These are phyloP conservation scores for Craterostigma plantagineum DNA, from an alignment of 257 asterid genomes.

Conservation along the genomic window DNA sequence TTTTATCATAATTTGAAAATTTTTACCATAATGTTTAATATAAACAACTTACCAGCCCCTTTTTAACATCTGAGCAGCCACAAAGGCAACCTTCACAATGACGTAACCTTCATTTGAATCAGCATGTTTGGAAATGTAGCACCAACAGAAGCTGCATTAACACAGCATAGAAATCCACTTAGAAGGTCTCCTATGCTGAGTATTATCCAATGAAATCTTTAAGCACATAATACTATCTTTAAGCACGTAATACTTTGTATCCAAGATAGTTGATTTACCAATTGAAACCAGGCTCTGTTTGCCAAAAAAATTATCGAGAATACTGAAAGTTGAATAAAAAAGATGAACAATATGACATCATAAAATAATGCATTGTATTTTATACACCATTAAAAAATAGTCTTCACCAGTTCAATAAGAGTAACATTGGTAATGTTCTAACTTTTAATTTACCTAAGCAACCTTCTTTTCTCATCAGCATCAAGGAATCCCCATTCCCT, in stretches of 20 bases:
- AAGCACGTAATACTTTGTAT: no score
- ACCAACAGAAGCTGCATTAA: conserved; percentile 69
- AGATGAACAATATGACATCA: no score
- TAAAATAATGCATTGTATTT: not conserved
- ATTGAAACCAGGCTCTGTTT: no score
- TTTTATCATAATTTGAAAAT: no score
- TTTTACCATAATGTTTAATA: conserved; percentile 4
- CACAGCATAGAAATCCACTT: no score
- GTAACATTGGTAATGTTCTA: not conserved
- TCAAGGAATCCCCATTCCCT: conserved; percentile 85
- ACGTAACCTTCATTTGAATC: conserved; percentile 71
- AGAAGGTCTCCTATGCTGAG: no score
- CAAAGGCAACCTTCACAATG: conserved; percentile 64
- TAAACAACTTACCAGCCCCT: conserved; percentile 73
- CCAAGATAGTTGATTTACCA: no score
- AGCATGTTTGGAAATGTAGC: conserved; percentile 61
- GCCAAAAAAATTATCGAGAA: no score
- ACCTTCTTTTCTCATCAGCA: conserved; percentile 42
- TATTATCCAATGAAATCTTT: no score
- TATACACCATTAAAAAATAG: not conserved
- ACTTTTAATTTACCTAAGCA: conserved; percentile 48
- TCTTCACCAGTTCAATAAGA: not conserved
- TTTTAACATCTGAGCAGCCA: conserved; percentile 85
- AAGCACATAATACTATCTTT: no score
- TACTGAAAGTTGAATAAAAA: no score